These are phyloP conservation scores for Serendipita indica DNA, from an alignment of 768 basidiomycete genomes.

Conservation along the genomic window DNA sequence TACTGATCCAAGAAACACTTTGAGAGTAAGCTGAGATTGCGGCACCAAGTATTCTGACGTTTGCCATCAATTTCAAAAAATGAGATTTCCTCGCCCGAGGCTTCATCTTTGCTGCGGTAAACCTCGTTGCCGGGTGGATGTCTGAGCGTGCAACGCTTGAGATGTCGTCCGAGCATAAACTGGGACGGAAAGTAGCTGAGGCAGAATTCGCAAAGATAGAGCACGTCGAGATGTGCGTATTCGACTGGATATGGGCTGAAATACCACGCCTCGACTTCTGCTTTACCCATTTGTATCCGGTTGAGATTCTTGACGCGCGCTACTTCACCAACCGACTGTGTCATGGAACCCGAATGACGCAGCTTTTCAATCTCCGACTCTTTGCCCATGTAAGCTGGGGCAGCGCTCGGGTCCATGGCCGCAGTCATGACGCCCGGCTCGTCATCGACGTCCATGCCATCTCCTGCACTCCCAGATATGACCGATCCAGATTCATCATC, in stretches of 20 bases:
- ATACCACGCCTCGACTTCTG: slow-evolving; percentile 99
- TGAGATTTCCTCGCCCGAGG: slow-evolving; percentile 71
- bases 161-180: slow-evolving; percentile 85
- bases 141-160: slow-evolving; percentile 73
- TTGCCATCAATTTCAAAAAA: slow-evolving; percentile 98
- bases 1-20: slow-evolving; percentile 99
- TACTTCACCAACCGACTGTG: slow-evolving; percentile 94
- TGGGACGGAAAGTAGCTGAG: slow-evolving; percentile 81
- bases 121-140: slow-evolving; percentile 99
- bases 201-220: slow-evolving; percentile 99
- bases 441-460: slow-evolving; percentile 25
- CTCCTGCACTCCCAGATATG: slow-evolving; percentile 53
- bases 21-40: slow-evolving; percentile 88
- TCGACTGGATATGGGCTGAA: slow-evolving; percentile 98
- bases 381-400: slow-evolving; percentile 64
- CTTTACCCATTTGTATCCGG: slow-evolving; percentile 84
- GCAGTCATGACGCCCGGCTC: slow-evolving; percentile 39
- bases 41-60: slow-evolving; percentile 89
- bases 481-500: slow-evolving; percentile 46
- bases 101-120: slow-evolving; percentile 39
- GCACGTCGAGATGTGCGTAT: slow-evolving; percentile 85
- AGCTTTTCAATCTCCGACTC: slow-evolving; percentile 98
- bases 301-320: slow-evolving; percentile 98
- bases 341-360: slow-evolving; percentile 96
- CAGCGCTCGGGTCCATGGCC: slow-evolving; percentile 34